Evolutionary conservation across 176 grass and related monocot genomes (phyloP), one percentile per base, ranked within the genome.

Genomic region (Bolboschoenus planiculmis): DNA sequence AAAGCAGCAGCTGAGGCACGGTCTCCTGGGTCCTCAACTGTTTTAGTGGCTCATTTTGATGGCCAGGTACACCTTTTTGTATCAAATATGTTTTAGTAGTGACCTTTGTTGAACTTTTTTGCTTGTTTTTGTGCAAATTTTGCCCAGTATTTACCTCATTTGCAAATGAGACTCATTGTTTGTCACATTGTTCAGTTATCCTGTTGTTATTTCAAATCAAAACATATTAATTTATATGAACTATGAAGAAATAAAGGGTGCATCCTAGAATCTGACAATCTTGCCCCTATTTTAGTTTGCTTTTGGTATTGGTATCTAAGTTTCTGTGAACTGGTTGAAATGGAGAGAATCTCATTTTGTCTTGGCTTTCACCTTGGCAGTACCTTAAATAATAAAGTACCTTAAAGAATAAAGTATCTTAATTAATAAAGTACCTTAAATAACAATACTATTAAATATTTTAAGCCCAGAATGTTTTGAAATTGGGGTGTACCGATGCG

Each of bases 11-110:
- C 87, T 39, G 91, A 89, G 82, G 85, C 93, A 83, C 78, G 59
- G 46, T 99, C 83, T 15, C 92, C 96, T 80, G 96, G 96, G 57
- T 99, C 96, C 70, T 99, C 96, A 6, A 99, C 96, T 87, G 80
- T 99, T 90, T 84, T 99, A 80, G 92, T 99, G 59, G 96, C 92
- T 78, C 86, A 93, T 71, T 99, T 95, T 80, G 91, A 93, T 87
- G 96, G 96, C 1, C 40, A 87, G 83, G 96, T 99, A 85, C 16
- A 29, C 26, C 31, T n/a, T 53, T 56, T 78, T 56, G 15, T 48
- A 24, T 29, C 2, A 39, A 79, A 55, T 51, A 0, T 47, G 14
- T 34, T 56, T 18, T 79, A 6, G 48, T 46, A 44, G 27, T 26
- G 24, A 21, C 20, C 18, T 55, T 54, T 34, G 24, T 27, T 33